Percentiles rank a stretch among this genome's conserved stretches.
Evolutionary conservation across 441 rosid species (phyloP).

Genomic region (Adansonia rubrostipa): DNA sequence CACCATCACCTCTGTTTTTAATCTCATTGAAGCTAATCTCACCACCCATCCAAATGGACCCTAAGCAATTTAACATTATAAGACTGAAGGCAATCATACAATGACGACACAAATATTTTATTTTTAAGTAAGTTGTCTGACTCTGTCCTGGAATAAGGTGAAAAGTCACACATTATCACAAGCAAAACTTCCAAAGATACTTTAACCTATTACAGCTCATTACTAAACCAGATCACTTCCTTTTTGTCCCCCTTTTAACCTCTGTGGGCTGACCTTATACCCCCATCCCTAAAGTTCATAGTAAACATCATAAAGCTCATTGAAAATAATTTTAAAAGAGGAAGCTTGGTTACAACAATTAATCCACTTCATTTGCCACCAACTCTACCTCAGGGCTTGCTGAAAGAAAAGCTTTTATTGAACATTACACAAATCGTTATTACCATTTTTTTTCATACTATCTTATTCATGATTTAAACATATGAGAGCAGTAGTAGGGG

Average conservation of each 20-base stretch:
- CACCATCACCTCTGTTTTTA: too few species aligned
- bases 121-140: background rate
- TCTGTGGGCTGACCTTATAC: background rate
- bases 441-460: background rate
- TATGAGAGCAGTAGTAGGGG: background rate
- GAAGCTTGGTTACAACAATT: background rate
- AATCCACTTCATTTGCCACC: background rate
- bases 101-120: background rate
- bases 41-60: too few species aligned
- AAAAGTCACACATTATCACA: background rate
- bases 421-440: background rate
- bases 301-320: background rate
- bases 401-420: background rate
- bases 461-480: background rate
- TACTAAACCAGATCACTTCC: background rate
- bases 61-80: background rate
- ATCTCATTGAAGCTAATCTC: too few species aligned
- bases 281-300: background rate
- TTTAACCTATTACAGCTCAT: background rate
- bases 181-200: background rate
- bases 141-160: background rate
- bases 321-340: background rate
- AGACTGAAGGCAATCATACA: background rate
- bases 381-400: background rate
- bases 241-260: constrained; percentile 3